phyloP scores from a whole-genome alignment of 2,329 filamentous ascomycete genomes.

The Colletotrichum eremochloae region DNA sequence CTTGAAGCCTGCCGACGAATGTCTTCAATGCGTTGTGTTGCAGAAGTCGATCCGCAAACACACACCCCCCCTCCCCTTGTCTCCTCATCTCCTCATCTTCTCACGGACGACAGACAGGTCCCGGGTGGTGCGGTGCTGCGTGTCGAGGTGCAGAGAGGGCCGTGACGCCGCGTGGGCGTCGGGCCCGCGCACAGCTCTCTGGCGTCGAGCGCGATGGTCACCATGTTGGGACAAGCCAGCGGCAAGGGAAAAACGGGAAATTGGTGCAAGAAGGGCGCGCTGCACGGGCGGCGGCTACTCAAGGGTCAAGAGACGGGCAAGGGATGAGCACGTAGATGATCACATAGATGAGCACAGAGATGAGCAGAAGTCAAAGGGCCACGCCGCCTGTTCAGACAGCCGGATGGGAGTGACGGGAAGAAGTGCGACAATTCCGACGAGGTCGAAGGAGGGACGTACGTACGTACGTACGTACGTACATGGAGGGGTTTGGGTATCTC shows the following conservation, averaged over 20 bases:
- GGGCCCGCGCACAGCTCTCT: constrained; percentile 13
- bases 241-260: not conserved
- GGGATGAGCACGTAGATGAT: not conserved
- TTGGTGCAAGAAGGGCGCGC: not conserved
- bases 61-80: not conserved
- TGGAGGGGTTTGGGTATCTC: not conserved
- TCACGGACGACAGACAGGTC: not conserved
- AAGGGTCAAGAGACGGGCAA: not conserved
- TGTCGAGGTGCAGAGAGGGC: not conserved
- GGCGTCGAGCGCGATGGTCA: constrained; percentile 25
- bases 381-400: not conserved
- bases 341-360: constrained; percentile 2
- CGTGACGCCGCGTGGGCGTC: not conserved
- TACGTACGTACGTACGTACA: not conserved
- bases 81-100: not conserved
- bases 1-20: not conserved
- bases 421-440: not conserved
- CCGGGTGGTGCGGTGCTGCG: not conserved
- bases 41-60: not conserved
- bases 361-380: constrained; percentile 16
- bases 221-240: constrained; percentile 33
- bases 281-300: constrained; percentile 16
- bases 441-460: not conserved
- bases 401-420: not conserved
- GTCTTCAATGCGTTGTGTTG: constrained; percentile 13